Conservation (phyloP, 192 early-diverging fungal species). For the Umbelopsis ramanniana region DNA sequence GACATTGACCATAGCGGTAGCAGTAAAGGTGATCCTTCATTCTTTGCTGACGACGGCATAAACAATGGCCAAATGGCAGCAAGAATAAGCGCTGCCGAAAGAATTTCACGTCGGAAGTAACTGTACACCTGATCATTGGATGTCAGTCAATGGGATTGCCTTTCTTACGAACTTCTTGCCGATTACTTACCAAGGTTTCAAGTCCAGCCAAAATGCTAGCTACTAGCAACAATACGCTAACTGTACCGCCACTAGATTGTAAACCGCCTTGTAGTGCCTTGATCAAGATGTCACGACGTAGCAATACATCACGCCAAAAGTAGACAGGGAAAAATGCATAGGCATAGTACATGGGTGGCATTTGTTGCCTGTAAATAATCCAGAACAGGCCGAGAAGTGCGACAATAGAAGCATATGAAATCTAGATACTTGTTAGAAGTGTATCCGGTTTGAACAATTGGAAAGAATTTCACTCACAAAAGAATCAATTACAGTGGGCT, state of each 20-base stretch:
- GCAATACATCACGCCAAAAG: conserved; percentile 77
- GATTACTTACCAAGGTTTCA: conserved; percentile 73
- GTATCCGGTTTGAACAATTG: too few relatives aligned
- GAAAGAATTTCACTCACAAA: background rate
- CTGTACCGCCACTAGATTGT: conserved; percentile 26
- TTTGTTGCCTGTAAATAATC: conserved; percentile 76
- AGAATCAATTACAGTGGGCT: background rate
- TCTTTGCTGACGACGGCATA: conserved; percentile 47
- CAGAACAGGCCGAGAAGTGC: conserved; percentile 33
- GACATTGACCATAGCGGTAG: conserved; percentile 66
- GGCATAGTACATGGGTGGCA: conserved; percentile 85
- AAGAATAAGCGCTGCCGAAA: conserved; percentile 67
- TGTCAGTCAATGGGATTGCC: background rate
- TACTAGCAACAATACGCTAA: conserved; percentile 41
- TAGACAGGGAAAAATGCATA: conserved; percentile 85
- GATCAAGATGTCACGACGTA: conserved; percentile 39
- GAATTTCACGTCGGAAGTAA: conserved; percentile 79
- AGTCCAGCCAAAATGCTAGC: conserved; percentile 67
- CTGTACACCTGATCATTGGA: conserved; percentile 69
- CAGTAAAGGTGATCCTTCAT: conserved; percentile 44
- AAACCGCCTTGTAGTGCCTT: conserved; percentile 28
- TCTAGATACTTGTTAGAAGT: background rate
- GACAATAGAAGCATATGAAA: conserved; percentile 6
- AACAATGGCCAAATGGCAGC: conserved; percentile 71
- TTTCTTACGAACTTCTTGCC: background rate